Evolutionary conservation across 108 stramenopile species (phyloP), one percentile per base, ranked within the genome.

Genomic region (Skeletonema marinoi): DNA sequence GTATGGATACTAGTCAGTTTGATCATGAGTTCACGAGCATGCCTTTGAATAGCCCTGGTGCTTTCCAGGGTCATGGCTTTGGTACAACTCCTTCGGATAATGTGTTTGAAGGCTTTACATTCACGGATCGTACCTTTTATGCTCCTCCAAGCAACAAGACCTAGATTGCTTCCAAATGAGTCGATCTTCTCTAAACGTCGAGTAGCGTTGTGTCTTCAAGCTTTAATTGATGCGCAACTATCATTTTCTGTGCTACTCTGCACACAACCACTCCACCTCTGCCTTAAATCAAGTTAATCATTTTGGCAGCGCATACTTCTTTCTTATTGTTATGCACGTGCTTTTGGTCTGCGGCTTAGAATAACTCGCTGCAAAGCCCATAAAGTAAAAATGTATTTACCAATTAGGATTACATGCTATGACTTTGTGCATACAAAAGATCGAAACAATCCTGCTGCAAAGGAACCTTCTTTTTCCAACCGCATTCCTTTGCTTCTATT

Each of bases 1-100:
- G 86, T 64, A 69, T 90, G 60, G 98, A 98, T 84, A 98, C 98
- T 1, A 95, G 92, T 71, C 96, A 94, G 81, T 96, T 97, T 61
- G 97, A 97, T 83, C 82, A 84, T 72, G 97, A 97, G 76, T 97
- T 97, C 65, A 97, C 97, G 11, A 86, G 69, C 66, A 92, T 97
- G 90, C 97, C 97, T 16, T 77, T 96, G 51, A 85, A 88, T 70
- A 92, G 91, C 65, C 96, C 93, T 1, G 74, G 70, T 64, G 70
- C 78, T 16, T 73, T 83, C 85, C 87, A 60, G 71, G 61, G 73
- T 2, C 73, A 79, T 32, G 85, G 84, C 10, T 88, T 89, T 70
- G 91, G 91, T 12, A 67, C 83, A 8, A 89, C 93, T 21, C 88
- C 90, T 10, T 72, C 62, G 32, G 92, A 93, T 68, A 90, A 92